Evolutionary conservation across 2,329 filamentous ascomycete genomes (phyloP).

Genomic region (Alternaria sp.): DNA sequence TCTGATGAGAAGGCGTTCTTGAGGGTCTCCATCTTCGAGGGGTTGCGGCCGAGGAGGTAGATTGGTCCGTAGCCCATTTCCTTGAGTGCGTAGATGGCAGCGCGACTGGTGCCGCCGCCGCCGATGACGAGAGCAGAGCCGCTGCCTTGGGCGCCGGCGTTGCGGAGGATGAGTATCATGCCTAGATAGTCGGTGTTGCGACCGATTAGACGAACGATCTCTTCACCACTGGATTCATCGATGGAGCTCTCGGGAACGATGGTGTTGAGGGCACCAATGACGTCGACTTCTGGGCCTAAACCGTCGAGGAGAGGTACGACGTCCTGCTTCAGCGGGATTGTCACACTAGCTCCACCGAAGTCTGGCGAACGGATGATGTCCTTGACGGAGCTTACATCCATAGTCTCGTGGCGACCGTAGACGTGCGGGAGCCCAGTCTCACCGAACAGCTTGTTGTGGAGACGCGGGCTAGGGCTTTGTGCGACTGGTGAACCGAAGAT

Average conservation of each 20-base stretch:
- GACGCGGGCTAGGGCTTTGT: conserved; percentile 80
- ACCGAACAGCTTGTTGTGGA: conserved; percentile 86
- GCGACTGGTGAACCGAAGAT: conserved; percentile 87
- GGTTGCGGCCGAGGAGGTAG: conserved; percentile 82
- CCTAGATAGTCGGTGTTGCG: conserved; percentile 97
- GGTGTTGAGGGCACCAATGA: conserved; percentile 94
- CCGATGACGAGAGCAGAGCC: conserved; percentile 80
- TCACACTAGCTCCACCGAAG: conserved; percentile 94
- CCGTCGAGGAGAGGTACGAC: conserved; percentile 82
- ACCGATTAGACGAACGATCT: conserved; percentile 67
- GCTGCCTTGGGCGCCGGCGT: conserved; percentile 60
- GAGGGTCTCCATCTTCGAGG: conserved; percentile 70
- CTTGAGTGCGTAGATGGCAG: conserved; percentile 86
- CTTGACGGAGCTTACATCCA: conserved; percentile 63
- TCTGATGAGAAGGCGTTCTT: conserved; percentile 73
- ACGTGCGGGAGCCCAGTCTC: conserved; percentile 80
- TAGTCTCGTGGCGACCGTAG: conserved; percentile 81
- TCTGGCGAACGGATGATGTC: conserved; percentile 70
- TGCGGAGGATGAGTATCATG: conserved; percentile 80
- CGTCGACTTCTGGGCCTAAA: conserved; percentile 76
- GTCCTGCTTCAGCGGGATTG: conserved; percentile 91
- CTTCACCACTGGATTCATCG: conserved; percentile 50
- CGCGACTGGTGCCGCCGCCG: conserved; percentile 88
- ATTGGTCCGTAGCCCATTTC: conserved; percentile 84
- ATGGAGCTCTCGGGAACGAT: conserved; percentile 67